Base-by-base conservation (phyloP, 352 stramenopile genomes). In the Globisporangium radiosum region DNA sequence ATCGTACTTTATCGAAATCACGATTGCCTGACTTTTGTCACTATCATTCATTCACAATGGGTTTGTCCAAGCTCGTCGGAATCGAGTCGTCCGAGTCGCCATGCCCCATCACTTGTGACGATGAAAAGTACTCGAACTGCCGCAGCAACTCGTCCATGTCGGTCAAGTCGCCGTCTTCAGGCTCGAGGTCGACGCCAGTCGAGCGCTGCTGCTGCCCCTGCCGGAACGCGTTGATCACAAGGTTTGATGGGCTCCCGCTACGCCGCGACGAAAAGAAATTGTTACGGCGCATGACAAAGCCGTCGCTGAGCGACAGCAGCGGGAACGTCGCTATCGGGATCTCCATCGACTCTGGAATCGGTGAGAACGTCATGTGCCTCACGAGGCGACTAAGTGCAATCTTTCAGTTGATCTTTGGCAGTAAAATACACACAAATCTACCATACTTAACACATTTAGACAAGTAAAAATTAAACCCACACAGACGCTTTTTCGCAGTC, bases 351-450 rank as follows among this genome's bases (percentile, higher is more conserved):
- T 80, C 69, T 2, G 69, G 59, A 19, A 47, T 67, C 7, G 75
- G 73, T 13, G 80, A 88, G 44, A 92, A 90, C 10, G 75, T 88
- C 76, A 89, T 90, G 72, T 92, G 88, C 63, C 39, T 43, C 10
- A 92, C 73, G 42, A 94, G 67, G 63, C 17, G 17, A 19, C 17
- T 19, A 19, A 19, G 17, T 19, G 17, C 17, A 19, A 19, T 19
- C 17, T 19, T 19, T 19, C 17, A 19, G 17, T 19, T 19, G 17
- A 19, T 19, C 17, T 19, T 19, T 19, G 17, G 17, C 17, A 19
- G 17, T 19, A 19, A 19, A 19, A 19, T 19, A 19, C 17, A 19
- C 17, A 19, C 17, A 19, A 19, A 19, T 19, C 17, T 19, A 19
- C 17, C 17, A 19, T 19, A 19, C 17, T 19, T 0, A 19, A 19